Base-by-base conservation (phyloP, 1,139 yeast genomes). In the Magnusiomyces tetraspermus region DNA sequence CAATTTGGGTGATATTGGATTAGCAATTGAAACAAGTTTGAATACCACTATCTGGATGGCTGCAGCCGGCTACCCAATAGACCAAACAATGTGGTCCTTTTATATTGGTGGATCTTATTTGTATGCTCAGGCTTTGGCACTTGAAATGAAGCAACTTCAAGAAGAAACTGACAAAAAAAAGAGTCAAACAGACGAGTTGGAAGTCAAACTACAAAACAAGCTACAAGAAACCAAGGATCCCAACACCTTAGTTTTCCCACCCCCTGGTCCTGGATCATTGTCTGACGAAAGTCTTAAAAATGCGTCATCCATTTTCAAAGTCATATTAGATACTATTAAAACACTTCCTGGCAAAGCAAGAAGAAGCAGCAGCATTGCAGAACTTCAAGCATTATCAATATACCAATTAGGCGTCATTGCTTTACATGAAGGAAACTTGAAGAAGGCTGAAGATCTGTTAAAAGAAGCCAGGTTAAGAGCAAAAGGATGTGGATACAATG, bases 391-490 rank as follows among this genome's bases (percentile, higher is more conserved):
- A 0, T 72, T 88, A 62, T 80, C 96, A 0, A 81, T 88, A 0
- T 90, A 87, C 63, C 95, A 96, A 0, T 72, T 87, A 43, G 97
- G 96, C 0, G 95, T 89, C 3, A 76, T 87, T 17, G 76, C 80
- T 49, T 68, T 85, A 21, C 89, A 86, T 62, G 62, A 72, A 41
- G 76, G 80, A 1, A 70, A 82, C 23, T 72, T 75, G 54, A 75
- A 74, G 24, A 71, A 75, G 57, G 89, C 96, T 0, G 80, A 79
- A 58, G 73, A 81, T 38, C 69, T 78, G 33, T 71, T 89, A 47
- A 72, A 85, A 22, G 92, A 85, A 64, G 80, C 95, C 0, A 74
- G 89, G 46, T 76, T 83, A 19, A 71, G 89, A 57, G 89, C 95
- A 1, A 77, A 77, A 60, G 82, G 81, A 15, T 76, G 86, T 58